These are phyloP conservation scores for Endocladia muricata DNA, from an alignment of 31 red algal genomes.

Conservation along the genomic window DNA sequence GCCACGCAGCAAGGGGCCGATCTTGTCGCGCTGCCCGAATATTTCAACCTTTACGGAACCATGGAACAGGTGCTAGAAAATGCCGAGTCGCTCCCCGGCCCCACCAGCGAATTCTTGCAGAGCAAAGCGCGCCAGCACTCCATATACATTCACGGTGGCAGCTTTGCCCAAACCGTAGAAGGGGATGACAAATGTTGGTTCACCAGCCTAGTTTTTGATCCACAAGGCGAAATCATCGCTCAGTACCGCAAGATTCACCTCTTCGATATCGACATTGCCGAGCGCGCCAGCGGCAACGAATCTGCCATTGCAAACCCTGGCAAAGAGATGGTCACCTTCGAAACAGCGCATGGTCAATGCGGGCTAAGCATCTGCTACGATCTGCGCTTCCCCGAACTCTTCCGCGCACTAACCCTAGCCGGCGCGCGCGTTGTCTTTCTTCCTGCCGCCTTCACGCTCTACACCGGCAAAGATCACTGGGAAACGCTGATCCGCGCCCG, in stretches of 20 bases:
- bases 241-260: constrained; percentile 96
- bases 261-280: constrained; percentile 94
- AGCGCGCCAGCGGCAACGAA: constrained; percentile 85
- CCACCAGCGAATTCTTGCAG: constrained; percentile 65
- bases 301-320: constrained; percentile 78
- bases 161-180: constrained; percentile 56
- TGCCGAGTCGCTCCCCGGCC: constrained; percentile 73
- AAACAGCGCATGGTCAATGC: no score
- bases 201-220: constrained; percentile 58
- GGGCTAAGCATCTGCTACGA: constrained; percentile 98
- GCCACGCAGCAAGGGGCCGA: constrained; percentile 52
- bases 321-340: no score
- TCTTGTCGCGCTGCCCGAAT: constrained; percentile 88
- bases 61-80: constrained; percentile 55
- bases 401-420: no score
- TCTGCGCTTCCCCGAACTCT: constrained; percentile 89
- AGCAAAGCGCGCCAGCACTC: constrained; percentile 43
- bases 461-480: constrained; percentile 96
- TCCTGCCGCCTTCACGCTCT: constrained; percentile 97
- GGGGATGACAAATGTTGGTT: constrained; percentile 79
- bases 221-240: constrained; percentile 80
- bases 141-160: constrained; percentile 87
- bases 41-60: constrained; percentile 89
- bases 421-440: constrained; percentile 60
- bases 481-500: constrained; percentile 82